Base-by-base conservation (phyloP, 345 rosid genomes). In the Camelina neglecta region DNA sequence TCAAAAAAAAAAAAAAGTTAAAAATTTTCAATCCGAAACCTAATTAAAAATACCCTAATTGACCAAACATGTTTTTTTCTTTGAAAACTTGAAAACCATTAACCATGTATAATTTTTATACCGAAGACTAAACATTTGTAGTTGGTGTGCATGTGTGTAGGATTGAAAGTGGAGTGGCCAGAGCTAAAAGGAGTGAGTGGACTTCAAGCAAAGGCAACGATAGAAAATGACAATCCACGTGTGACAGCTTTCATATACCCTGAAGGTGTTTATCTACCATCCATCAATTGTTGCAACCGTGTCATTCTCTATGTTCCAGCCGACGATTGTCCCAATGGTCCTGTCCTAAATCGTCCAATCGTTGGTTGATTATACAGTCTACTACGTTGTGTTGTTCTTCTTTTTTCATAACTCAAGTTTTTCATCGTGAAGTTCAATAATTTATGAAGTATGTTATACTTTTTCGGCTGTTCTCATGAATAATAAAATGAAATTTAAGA, bases 131-230 rank as follows among this genome's bases (percentile, higher is more conserved):
- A 62, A 49, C 7, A 51, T 41, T 38, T 55, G 23, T 33, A 8
- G 7, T 31, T 54, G 33, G 21, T 26, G 9, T 35, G 8, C 38
- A 35, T 35, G 38, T 75, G 16, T 48, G 8, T 36, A 75, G 79
- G 78, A 47, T 11, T 67, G 54, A 75, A 75, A 60, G 79, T 75
- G 73, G 79, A 75, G 50, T 75, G 73, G 79, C 73, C 73, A 36
- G 79, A 75, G 51, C 42, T 75, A 59, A 75, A 2, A 66, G 79
- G 79, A 48, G 67, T 59, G 41, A 75, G 67, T 58, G 78, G 44
- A 23, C 8, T 48, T 11, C 33, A n/a, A 75, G 78, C 73, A 36
- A 66, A 75, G 51, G 44, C n/a, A 47, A 58, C 6, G 2, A 75
- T 75, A 6, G 78, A 75, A 67, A 26, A 11, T 31, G 67, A 66